These are phyloP conservation scores for Vitis labrusca DNA, from an alignment of 164 flowering plant genomes.

Conservation along the genomic window DNA sequence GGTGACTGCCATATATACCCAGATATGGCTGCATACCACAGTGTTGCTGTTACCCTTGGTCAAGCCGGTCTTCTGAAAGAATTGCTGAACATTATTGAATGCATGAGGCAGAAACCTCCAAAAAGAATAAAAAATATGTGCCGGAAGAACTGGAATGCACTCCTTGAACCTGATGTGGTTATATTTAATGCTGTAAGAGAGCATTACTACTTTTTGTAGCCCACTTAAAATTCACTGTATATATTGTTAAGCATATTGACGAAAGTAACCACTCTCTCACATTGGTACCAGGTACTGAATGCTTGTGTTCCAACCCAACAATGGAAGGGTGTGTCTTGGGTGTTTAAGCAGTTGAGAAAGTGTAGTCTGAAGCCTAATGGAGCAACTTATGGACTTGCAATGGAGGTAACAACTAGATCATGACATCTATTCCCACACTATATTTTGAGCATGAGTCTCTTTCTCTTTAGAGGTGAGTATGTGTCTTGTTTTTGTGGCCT, in stretches of 20 bases:
- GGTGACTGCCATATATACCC: slow-evolving; percentile 77
- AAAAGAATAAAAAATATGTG: slow-evolving; percentile 44
- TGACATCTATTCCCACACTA: background rate
- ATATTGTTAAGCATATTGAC: background rate
- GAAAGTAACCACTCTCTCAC: slow-evolving; percentile 2
- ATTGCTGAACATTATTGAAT: slow-evolving; percentile 60
- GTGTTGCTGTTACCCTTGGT: slow-evolving; percentile 85
- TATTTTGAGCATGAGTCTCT: background rate
- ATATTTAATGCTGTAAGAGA: slow-evolving; percentile 88
- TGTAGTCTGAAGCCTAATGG: slow-evolving; percentile 72
- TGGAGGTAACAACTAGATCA: slow-evolving; percentile 70
- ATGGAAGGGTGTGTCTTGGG: slow-evolving; percentile 97
- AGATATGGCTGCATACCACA: slow-evolving; percentile 88
- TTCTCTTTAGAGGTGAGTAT: too few relatives aligned
- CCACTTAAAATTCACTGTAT: slow-evolving; percentile 5
- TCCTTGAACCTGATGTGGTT: slow-evolving; percentile 87
- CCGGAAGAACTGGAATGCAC: slow-evolving; percentile 74
- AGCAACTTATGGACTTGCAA: slow-evolving; percentile 94
- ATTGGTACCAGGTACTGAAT: slow-evolving; percentile 65
- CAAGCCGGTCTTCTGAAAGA: slow-evolving; percentile 90
- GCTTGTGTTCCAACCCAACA: slow-evolving; percentile 76
- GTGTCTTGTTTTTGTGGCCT: too few relatives aligned
- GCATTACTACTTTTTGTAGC: background rate
- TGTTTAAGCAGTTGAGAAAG: slow-evolving; percentile 76
- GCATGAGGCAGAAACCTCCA: slow-evolving; percentile 75